phyloP scores from a whole-genome alignment of 2,329 filamentous ascomycete species.

The Zasmidium citrigriseum region DNA sequence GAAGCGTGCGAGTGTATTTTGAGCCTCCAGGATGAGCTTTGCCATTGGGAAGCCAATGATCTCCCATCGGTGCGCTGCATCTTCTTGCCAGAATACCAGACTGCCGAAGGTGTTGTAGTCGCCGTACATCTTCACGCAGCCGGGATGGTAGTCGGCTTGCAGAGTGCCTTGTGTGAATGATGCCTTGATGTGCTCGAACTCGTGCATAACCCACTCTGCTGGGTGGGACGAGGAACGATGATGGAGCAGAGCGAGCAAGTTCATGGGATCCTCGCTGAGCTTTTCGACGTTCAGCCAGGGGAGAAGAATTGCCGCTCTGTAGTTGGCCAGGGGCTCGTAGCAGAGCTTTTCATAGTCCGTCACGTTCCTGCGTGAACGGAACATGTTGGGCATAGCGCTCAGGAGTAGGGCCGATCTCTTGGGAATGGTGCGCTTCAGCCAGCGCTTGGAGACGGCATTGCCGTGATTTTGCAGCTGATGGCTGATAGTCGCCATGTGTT shows the following conservation, averaged over 20 bases:
- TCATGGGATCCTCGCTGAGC: slow-evolving; percentile 15
- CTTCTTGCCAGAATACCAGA: slow-evolving; percentile 11
- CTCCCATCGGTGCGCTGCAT: slow-evolving; percentile 12
- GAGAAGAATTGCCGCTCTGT: slow-evolving; percentile 9
- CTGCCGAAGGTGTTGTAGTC: slow-evolving; percentile 5
- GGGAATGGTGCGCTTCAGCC: too few relatives aligned
- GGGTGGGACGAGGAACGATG: slow-evolving; percentile 5
- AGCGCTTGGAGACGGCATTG: too few relatives aligned
- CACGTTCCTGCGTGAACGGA: too few relatives aligned
- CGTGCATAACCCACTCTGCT: slow-evolving; percentile 15
- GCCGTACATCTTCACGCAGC: slow-evolving; percentile 17
- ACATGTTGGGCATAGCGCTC: too few relatives aligned
- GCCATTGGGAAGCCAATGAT: slow-evolving; percentile 18
- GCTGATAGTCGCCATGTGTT: too few relatives aligned
- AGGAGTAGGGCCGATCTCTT: too few relatives aligned
- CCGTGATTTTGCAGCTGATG: too few relatives aligned
- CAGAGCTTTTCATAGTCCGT: too few relatives aligned
- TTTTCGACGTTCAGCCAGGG: slow-evolving; percentile 20
- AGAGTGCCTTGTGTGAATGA: slow-evolving; percentile 4
- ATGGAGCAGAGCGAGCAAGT: slow-evolving; percentile 16
- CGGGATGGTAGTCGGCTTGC: slow-evolving; percentile 9
- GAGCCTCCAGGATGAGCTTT: slow-evolving; percentile 5
- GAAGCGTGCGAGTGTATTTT: background rate
- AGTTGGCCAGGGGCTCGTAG: too few relatives aligned
- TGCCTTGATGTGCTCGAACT: slow-evolving; percentile 6